A percentile compares a stretch with the other conserved stretches of the same genome.
Evolutionary conservation across 495 filamentous ascomycete species (phyloP).

Genomic region (Trichoderma virens): DNA sequence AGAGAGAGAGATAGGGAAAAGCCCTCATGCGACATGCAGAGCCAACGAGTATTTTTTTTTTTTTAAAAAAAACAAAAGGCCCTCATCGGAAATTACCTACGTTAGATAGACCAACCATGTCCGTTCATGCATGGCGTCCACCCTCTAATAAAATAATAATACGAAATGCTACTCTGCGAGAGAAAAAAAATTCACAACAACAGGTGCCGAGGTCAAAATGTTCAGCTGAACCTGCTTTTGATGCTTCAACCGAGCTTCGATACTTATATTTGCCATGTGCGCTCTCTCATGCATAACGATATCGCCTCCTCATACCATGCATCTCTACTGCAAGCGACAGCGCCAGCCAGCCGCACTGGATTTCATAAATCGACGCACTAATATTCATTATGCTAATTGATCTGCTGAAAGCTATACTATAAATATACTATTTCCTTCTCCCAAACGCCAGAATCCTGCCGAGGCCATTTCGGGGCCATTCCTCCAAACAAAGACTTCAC

Average conservation of each 20-base stretch:
- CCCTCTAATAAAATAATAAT: background rate
- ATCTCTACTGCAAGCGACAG: no score
- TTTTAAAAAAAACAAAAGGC: no score
- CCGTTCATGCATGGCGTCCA: background rate
- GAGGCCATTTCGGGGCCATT: background rate
- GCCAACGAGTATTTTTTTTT: no score
- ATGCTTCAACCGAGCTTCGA: no score
- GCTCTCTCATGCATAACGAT: background rate
- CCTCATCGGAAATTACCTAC: background rate
- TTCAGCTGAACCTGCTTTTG: no score
- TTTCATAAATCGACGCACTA: background rate
- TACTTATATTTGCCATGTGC: background rate
- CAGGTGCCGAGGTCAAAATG: no score
- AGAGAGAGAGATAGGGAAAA: no score
- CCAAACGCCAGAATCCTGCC: constrained; percentile 5
- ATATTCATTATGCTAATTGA: no score
- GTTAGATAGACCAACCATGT: background rate
- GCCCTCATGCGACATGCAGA: no score
- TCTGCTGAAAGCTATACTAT: no score
- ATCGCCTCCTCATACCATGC: no score
- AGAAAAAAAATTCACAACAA: background rate
- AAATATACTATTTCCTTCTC: background rate
- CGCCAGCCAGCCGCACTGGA: no score
- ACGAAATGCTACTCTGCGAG: background rate
- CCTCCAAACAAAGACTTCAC: background rate